Evolutionary conservation across 2,329 filamentous ascomycete genomes (phyloP), one percentile per base, ranked within the genome.

Genomic region (Mycosphaerella sp.): DNA sequence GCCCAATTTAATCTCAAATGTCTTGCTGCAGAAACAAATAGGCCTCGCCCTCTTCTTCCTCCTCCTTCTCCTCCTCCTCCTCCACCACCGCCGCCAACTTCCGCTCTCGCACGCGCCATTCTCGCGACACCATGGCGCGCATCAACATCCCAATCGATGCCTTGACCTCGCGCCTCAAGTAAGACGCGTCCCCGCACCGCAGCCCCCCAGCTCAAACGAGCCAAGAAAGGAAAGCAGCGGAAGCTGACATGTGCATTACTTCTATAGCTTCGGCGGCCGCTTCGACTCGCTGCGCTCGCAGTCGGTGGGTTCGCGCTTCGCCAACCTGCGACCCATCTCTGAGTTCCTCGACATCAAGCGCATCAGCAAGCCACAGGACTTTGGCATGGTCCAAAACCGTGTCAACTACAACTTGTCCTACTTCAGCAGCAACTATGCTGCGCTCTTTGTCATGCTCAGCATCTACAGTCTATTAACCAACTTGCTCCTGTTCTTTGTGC

Each of bases 331-430:
- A 57, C 92, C 93, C 58, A 73, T 97, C 64, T 84, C 85, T 71
- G 93, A 98, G 75, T 98, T 98, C 76, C 80, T 96, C 73, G 91
- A 97, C 74, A 74, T 97, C 76, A 96, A 96, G 83, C 89, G 91
- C 64, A 67, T 98, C 53, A 95, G 89, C 62, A 98, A 97, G 78
- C 93, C 93, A 29, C 82, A 82, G 69, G 95, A 95, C 77, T 96
- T 97, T 67, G 78, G 77, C 62, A 91, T 96, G 73, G 83, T 89
- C 61, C 92, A 97, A 74, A 90, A 86, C 65, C 84, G 92, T 62
- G 85, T 95, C 76, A 95, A 95, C 79, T 96, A 96, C 84, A 98
- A 98, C 74, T 77, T 98, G 62, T 84, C 87, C 72, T 87, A 97
- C 78, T 98, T 95, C 80, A 95, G 90, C 59, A 96, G 89, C 85